Percentiles rank a stretch among this genome's conserved stretches.
Conservation (phyloP, 2,329 filamentous ascomycete species). For the Monosporascus sp. region DNA sequence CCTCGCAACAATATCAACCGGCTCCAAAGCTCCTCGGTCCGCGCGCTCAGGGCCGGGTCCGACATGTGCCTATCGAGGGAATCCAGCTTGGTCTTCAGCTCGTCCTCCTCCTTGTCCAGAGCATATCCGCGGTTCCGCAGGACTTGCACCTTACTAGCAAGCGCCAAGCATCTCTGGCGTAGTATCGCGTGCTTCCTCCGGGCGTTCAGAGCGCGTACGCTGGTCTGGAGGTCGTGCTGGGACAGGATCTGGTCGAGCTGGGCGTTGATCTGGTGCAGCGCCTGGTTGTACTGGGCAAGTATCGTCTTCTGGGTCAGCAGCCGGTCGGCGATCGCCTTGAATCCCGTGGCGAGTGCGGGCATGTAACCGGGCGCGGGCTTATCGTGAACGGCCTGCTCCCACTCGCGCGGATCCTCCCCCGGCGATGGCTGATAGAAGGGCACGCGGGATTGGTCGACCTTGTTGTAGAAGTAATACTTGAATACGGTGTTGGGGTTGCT, state of each 20-base stretch:
- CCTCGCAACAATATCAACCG: constrained; percentile 70
- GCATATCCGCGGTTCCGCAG: constrained; percentile 77
- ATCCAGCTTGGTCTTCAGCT: constrained; percentile 66
- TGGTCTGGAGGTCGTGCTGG: constrained; percentile 71
- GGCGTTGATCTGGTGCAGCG: constrained; percentile 75
- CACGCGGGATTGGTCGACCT: constrained; percentile 68
- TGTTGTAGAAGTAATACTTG: constrained; percentile 84
- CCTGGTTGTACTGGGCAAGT: constrained; percentile 63
- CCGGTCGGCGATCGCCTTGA: constrained; percentile 64
- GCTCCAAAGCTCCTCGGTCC: constrained; percentile 83
- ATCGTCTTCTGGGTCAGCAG: constrained; percentile 67
- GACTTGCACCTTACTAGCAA: constrained; percentile 77
- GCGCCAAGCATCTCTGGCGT: constrained; percentile 64
- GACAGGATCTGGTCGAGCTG: constrained; percentile 67
- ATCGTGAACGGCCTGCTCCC: constrained; percentile 77
- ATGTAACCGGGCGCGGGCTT: constrained; percentile 74
- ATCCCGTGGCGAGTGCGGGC: constrained; percentile 70
- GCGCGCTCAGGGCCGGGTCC: constrained; percentile 68
- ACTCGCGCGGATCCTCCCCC: constrained; percentile 69
- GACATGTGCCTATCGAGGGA: constrained; percentile 63
- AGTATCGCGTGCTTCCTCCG: constrained; percentile 67
- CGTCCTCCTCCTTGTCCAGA: constrained; percentile 73
- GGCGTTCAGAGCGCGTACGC: constrained; percentile 67
- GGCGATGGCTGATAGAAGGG: constrained; percentile 69
- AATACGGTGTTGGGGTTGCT: constrained; percentile 64